A percentile compares a stretch with the other conserved stretches of the same genome.
Conservation (phyloP, 2,329 filamentous ascomycete genomes). For the Alternaria panax region DNA sequence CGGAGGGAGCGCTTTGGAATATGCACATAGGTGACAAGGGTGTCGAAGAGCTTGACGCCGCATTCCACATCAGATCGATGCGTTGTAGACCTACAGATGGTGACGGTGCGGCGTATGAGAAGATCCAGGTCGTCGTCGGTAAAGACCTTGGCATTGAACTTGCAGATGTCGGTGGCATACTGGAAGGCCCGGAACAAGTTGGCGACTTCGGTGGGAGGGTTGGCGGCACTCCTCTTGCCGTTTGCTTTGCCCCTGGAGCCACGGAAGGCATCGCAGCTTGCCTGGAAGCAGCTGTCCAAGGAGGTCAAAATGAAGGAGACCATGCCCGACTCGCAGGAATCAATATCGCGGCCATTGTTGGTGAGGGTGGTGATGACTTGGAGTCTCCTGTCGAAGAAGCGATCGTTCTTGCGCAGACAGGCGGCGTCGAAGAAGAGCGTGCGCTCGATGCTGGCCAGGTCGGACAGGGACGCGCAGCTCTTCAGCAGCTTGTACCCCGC, state of each 20-base stretch:
- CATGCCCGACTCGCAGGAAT: slow-evolving; percentile 48
- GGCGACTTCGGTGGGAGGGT: slow-evolving; percentile 35
- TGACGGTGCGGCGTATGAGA: slow-evolving; percentile 68
- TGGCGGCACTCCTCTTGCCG: slow-evolving; percentile 35
- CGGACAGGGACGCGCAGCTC: slow-evolving; percentile 43
- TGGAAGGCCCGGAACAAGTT: slow-evolving; percentile 67
- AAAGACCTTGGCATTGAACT: slow-evolving; percentile 76
- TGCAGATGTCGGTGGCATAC: slow-evolving; percentile 73
- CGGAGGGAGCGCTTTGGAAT: slow-evolving; percentile 70
- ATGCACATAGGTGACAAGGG: slow-evolving; percentile 74
- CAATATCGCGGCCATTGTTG: slow-evolving; percentile 48
- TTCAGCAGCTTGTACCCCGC: slow-evolving; percentile 47
- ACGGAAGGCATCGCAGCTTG: slow-evolving; percentile 36
- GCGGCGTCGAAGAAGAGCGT: slow-evolving; percentile 50
- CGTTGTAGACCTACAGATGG: slow-evolving; percentile 73
- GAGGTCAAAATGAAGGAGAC: slow-evolving; percentile 44
- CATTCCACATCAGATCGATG: slow-evolving; percentile 69
- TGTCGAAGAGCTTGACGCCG: slow-evolving; percentile 72
- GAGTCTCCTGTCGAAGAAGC: slow-evolving; percentile 44
- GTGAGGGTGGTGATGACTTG: slow-evolving; percentile 48
- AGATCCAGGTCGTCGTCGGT: slow-evolving; percentile 67
- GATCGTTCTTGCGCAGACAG: slow-evolving; percentile 35
- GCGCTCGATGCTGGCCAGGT: slow-evolving; percentile 47
- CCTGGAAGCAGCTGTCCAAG: slow-evolving; percentile 45
- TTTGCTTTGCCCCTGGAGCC: slow-evolving; percentile 32